These are phyloP conservation scores for Calocera viscosa DNA, from an alignment of 768 basidiomycete species.

Conservation along the genomic window DNA sequence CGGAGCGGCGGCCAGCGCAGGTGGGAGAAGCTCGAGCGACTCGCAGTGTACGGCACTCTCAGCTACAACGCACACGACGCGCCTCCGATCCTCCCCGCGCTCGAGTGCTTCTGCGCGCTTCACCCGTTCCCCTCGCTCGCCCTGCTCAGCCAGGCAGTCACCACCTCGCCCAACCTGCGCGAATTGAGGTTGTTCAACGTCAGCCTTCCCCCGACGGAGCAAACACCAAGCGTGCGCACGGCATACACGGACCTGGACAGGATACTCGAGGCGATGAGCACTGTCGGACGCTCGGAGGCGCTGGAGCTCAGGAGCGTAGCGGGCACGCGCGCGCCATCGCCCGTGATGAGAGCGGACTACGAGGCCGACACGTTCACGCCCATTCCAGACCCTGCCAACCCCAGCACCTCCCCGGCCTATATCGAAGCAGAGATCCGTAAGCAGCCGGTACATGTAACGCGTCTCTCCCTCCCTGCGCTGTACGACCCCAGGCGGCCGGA, in stretches of 20 bases:
- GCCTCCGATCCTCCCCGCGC: neutral
- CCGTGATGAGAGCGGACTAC: neutral
- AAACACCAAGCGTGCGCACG: neutral
- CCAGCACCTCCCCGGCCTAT: neutral
- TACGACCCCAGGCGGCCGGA: neutral
- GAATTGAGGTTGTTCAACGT: neutral
- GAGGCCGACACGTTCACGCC: conserved; percentile 1
- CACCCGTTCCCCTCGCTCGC: neutral
- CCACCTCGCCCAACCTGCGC: neutral
- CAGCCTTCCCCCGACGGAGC: neutral
- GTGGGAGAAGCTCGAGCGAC: conserved; percentile 1
- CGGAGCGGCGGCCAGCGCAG: neutral
- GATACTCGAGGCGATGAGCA: neutral
- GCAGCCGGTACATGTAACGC: neutral
- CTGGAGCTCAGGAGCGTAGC: neutral
- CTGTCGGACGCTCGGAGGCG: neutral
- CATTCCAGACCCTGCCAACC: neutral
- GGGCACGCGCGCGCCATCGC: neutral
- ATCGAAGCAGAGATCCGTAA: neutral
- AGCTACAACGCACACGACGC: neutral
- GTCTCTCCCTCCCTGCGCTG: neutral
- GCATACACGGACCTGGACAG: neutral
- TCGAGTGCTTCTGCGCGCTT: neutral
- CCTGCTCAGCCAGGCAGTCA: neutral
- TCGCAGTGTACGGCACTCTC: conserved; percentile 3